phyloP scores from a whole-genome alignment of 2,329 filamentous ascomycete genomes.

The Aspergillus sp. region DNA sequence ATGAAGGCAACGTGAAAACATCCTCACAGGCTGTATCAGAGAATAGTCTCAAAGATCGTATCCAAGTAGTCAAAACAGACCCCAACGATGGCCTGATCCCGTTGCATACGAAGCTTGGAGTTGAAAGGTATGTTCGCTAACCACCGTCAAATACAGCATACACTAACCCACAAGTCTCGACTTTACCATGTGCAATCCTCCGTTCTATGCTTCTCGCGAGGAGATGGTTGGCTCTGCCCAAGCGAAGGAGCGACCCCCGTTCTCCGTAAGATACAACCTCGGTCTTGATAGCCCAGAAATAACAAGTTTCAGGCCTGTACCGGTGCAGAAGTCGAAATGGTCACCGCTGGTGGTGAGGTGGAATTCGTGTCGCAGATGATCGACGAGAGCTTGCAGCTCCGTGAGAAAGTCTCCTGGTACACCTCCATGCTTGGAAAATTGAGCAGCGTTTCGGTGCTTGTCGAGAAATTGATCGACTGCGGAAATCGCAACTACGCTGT shows the following conservation, averaged over 20 bases:
- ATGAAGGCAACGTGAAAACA: conserved; percentile 64
- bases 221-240: conserved; percentile 67
- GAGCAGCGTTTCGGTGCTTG: conserved; percentile 64
- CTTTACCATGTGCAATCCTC: conserved; percentile 92
- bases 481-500: conserved; percentile 77
- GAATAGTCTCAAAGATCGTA: conserved; percentile 65
- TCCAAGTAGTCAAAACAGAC: conserved; percentile 61
- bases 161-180: conserved; percentile 51
- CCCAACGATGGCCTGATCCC: conserved; percentile 61
- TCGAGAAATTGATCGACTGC: conserved; percentile 55
- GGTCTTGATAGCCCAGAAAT: background rate
- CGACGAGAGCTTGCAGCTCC: conserved; percentile 62
- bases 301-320: conserved; percentile 55
- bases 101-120: conserved; percentile 46
- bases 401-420: conserved; percentile 75
- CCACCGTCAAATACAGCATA: background rate
- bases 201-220: conserved; percentile 76
- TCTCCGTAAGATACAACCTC: conserved; percentile 56
- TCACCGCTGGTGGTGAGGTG: conserved; percentile 74
- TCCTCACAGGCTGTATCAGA: conserved; percentile 65
- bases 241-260: conserved; percentile 66
- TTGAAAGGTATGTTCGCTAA: conserved; percentile 19
- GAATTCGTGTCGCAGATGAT: conserved; percentile 72
- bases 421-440: conserved; percentile 87
- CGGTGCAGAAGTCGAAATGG: conserved; percentile 80